Evolutionary conservation across 345 rosid genomes (phyloP).

Genomic region (Cardamine resedifolia): DNA sequence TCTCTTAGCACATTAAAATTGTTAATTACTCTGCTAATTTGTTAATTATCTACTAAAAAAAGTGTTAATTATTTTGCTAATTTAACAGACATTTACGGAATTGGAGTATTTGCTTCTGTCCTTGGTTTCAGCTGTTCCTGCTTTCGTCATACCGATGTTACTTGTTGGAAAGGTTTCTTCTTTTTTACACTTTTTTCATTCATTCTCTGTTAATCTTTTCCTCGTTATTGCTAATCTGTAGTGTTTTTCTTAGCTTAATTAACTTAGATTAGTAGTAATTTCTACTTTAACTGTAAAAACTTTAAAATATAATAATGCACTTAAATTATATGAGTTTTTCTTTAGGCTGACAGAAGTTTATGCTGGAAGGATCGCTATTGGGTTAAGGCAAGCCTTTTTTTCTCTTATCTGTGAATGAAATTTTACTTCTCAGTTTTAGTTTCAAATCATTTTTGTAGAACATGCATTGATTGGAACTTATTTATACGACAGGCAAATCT

Average conservation of each 20-base stretch:
- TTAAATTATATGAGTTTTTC: neutral
- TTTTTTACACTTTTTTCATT: neutral
- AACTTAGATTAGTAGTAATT: neutral
- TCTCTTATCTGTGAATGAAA: neutral
- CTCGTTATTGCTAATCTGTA: neutral
- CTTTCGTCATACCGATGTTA: slow-evolving; percentile 66
- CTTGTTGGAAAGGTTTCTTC: slow-evolving; percentile 73
- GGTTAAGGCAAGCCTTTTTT: slow-evolving; percentile 75
- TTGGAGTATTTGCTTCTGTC: slow-evolving; percentile 84
- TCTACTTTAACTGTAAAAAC: neutral
- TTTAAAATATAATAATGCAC: too few relatives aligned
- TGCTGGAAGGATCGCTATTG: slow-evolving; percentile 82
- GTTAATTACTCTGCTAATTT: too few relatives aligned
- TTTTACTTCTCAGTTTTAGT: neutral
- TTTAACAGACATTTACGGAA: slow-evolving; percentile 72
- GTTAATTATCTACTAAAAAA: too few relatives aligned
- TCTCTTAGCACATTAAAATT: neutral
- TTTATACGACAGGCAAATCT: slow-evolving; percentile 70
- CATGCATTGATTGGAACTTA: neutral
- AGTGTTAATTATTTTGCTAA: too few relatives aligned
- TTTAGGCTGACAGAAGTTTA: slow-evolving; percentile 74
- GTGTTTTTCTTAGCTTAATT: neutral
- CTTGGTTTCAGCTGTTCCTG: slow-evolving; percentile 80
- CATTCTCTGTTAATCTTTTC: neutral
- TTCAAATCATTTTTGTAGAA: neutral